Conservation (phyloP, 352 stramenopile genomes). For the Globisporangium mamillatum region DNA sequence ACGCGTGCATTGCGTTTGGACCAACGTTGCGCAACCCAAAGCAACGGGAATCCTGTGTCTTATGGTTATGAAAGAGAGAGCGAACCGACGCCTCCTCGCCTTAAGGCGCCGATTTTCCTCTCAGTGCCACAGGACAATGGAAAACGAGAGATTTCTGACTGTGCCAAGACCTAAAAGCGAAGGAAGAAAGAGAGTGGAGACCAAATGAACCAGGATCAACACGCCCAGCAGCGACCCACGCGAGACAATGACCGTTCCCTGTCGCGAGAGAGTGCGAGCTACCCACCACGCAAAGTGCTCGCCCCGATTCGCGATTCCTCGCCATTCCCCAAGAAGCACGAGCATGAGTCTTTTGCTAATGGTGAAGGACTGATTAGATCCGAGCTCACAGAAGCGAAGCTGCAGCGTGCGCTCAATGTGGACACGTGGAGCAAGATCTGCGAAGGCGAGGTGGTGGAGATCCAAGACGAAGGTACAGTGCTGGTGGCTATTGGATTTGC, state of each 20-base stretch:
- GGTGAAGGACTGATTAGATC: neutral
- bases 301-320: neutral
- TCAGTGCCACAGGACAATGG: neutral
- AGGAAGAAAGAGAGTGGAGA: neutral
- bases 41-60: neutral
- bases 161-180: neutral
- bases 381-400: neutral
- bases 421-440: constrained; percentile 32
- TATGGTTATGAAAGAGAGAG: neutral
- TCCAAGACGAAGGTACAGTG: constrained; percentile 5
- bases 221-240: neutral
- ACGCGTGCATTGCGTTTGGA: neutral
- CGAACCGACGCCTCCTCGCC: neutral
- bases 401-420: constrained; percentile 10
- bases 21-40: neutral
- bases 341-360: neutral
- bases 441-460: constrained; percentile 17
- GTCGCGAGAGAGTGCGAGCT: neutral
- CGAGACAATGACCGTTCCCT: neutral
- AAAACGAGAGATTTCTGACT: neutral
- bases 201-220: neutral
- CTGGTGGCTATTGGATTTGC: neutral
- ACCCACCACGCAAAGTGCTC: neutral
- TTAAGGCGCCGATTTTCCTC: neutral
- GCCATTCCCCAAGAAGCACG: neutral